Conservation (phyloP, 2,329 filamentous ascomycete genomes). For the Cephalotrichum gorgonifer region DNA sequence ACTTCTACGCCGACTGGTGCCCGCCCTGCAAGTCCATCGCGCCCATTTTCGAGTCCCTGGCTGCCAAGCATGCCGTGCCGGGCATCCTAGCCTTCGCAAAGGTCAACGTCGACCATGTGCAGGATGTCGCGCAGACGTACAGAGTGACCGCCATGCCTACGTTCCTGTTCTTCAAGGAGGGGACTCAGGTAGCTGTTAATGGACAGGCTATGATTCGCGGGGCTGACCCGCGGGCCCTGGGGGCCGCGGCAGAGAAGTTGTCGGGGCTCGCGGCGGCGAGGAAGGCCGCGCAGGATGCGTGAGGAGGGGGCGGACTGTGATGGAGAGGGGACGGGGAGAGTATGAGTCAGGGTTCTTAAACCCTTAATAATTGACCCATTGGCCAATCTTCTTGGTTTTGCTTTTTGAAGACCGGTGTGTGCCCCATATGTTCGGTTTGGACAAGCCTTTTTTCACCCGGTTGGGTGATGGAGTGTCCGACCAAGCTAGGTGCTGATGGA, state of each 20-base stretch:
- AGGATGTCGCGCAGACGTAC: slow-evolving; percentile 37
- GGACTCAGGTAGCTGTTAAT: slow-evolving; percentile 24
- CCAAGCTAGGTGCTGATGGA: no score
- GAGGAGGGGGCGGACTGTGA: not conserved
- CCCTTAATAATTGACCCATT: no score
- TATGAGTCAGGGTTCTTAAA: no score
- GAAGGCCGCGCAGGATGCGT: slow-evolving; percentile 13
- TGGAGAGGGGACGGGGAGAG: no score
- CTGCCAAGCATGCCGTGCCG: slow-evolving; percentile 23
- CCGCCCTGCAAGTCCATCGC: slow-evolving; percentile 50
- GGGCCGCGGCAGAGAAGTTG: slow-evolving; percentile 25
- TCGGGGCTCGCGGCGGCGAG: slow-evolving; percentile 20
- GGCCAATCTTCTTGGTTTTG: no score
- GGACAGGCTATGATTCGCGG: slow-evolving; percentile 21
- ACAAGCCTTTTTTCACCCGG: no score
- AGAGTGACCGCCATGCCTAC: slow-evolving; percentile 46
- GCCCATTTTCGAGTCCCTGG: slow-evolving; percentile 40
- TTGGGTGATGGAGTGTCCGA: no score
- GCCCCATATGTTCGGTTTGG: no score
- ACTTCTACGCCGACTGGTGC: slow-evolving; percentile 53
- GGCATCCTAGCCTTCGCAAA: slow-evolving; percentile 43
- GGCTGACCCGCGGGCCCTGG: slow-evolving; percentile 18
- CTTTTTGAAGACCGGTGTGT: no score
- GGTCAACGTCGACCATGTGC: slow-evolving; percentile 46
- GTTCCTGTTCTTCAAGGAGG: slow-evolving; percentile 49